Evolutionary conservation across 495 filamentous ascomycete genomes (phyloP), one percentile per base, ranked within the genome.

Genomic region (Hypoxylon fragiforme): DNA sequence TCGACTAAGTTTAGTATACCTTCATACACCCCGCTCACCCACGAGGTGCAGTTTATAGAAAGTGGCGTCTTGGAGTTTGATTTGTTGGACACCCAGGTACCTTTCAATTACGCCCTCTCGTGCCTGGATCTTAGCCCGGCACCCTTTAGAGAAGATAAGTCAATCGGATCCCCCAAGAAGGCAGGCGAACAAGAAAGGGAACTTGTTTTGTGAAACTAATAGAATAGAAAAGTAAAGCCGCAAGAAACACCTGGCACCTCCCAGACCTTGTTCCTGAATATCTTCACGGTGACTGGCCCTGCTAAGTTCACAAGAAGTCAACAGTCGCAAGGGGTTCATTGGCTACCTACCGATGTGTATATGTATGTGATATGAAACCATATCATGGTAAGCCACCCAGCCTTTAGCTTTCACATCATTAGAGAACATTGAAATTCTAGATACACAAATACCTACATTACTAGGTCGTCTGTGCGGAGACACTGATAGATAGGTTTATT

Each of bases 101-200:
- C 42, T n/a, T 45, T 4, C 47, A 53, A 52, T 62, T 52, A 53
- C 51, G 52, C 58, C 44, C 57, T 9, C 48, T 43, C 52, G 52
- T 62, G 57, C 58, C 58, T 62, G 58, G 57, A 62, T 62, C 48
- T 62, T 62, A 57, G 52, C 44, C 5, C 26, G 42, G 22, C 32
- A 34, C 47, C 43, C 42, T 44, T 50, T 40, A 28, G 34, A 49
- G 52, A 28, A 53, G 34, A 32, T 12, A 43, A 35, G 7, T 51
- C 44, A n/a, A 54, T 28, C 19, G 36, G 40, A 18, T 37, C 42
- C 34, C 51, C 57, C 45, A 56, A 56, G 47, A 48, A 55, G 57
- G 47, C 40, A 56, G 57, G 57, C 45, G 47, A 62, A 51, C 36
- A 41, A 38, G 34, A 50, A 3, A 7, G 11, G 57, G 57, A 4